These are phyloP conservation scores for Pythium oligandrum DNA, from an alignment of 352 stramenopile genomes.

Conservation along the genomic window DNA sequence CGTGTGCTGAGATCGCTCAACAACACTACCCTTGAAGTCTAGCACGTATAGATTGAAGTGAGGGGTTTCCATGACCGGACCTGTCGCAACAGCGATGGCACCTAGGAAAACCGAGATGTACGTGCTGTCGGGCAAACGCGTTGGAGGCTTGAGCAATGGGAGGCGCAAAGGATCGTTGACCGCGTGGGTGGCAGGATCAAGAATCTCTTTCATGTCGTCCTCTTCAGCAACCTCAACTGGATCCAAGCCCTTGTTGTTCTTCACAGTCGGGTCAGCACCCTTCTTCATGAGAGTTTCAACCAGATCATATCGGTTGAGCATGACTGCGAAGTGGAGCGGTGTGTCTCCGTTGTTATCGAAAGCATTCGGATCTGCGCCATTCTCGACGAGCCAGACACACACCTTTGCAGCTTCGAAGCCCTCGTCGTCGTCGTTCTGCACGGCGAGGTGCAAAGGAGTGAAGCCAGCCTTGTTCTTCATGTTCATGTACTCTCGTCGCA, in stretches of 20 bases:
- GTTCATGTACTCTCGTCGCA: constrained; percentile 82
- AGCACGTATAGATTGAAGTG: constrained; percentile 86
- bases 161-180: constrained; percentile 27
- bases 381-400: constrained; percentile 85
- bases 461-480: constrained; percentile 86
- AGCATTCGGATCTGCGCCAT: constrained; percentile 74
- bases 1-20: constrained; percentile 71
- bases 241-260: constrained; percentile 66
- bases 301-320: constrained; percentile 73
- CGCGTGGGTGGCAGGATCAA: constrained; percentile 48
- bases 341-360: constrained; percentile 81
- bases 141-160: constrained; percentile 44
- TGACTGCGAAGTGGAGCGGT: constrained; percentile 81
- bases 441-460: constrained; percentile 68
- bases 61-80: constrained; percentile 83
- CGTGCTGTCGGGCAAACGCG: constrained; percentile 67
- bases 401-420: constrained; percentile 87
- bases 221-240: constrained; percentile 70
- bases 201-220: constrained; percentile 73
- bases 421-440: constrained; percentile 88
- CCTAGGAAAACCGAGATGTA: constrained; percentile 86
- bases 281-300: constrained; percentile 86
- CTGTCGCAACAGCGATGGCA: constrained; percentile 72
- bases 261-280: constrained; percentile 66
- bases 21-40: constrained; percentile 63